Conservation (phyloP, 2,329 filamentous ascomycete species). For the Ciborinia camelliae region DNA sequence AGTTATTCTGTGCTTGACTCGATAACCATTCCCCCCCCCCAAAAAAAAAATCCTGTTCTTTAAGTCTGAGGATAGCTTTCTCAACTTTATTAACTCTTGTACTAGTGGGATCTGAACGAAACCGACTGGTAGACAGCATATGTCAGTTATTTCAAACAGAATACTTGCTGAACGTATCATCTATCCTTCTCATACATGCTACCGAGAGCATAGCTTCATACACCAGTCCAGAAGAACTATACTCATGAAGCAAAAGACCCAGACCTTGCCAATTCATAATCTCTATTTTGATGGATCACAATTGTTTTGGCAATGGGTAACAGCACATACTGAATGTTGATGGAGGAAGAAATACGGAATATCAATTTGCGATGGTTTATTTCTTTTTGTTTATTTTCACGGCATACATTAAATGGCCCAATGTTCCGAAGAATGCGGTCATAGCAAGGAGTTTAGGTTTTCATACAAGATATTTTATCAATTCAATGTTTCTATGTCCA, state of each 20-base stretch:
- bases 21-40: background rate
- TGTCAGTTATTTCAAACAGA: background rate
- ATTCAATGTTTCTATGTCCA: background rate
- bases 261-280: background rate
- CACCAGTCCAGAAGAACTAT: too few species aligned
- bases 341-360: too few species aligned
- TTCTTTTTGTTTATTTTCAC: background rate
- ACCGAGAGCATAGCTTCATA: background rate
- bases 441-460: background rate
- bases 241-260: background rate
- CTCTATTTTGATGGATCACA: too few species aligned
- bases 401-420: background rate
- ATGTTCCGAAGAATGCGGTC: background rate
- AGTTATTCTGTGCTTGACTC: background rate
- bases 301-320: too few species aligned
- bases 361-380: background rate
- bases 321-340: too few species aligned
- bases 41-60: too few species aligned
- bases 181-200: too few species aligned
- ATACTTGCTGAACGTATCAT: background rate
- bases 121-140: background rate
- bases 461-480: background rate
- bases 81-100: too few species aligned
- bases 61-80: background rate
- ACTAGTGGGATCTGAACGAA: too few species aligned